Base-by-base conservation (phyloP, 306 rosid species). In the Medicago arabica region DNA sequence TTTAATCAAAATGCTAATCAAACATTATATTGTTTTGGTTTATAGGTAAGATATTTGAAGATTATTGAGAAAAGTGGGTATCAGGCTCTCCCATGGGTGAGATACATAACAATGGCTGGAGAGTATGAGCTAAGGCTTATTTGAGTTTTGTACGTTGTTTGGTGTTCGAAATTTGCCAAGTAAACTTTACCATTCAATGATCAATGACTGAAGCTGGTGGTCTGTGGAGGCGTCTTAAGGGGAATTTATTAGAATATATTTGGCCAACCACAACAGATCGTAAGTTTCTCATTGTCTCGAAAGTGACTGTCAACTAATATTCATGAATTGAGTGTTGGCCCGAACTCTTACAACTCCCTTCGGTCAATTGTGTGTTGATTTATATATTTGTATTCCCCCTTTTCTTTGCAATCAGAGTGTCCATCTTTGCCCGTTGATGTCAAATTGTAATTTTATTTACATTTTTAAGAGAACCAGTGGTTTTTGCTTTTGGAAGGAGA, bases 1-100 rank as follows among this genome's bases (percentile, higher is more conserved):
- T 58, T 31, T 21, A n/a, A 69, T 67, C 69, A 68, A 72, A 44
- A 17, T 36, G 44, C 61, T 47, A 47, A 65, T 67, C 49, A 54
- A 49, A 49, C 55, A 63, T 61, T 74, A 50, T 34, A 74, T 76
- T 74, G 17, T 38, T 54, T 21, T 78, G 84, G 55, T 82, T 77
- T 82, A 84, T 79, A 95, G 99, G 99, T 95, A 83, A 96, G 99
- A 67, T 95, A 95, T 82, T 74, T 95, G 91, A 95, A 95, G 97
- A 95, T 95, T 43, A 95, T 95, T 78, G 98, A 95, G 86, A 95
- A 95, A 87, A 95, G 99, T 73, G 99, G 99, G 70, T 92, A 95
- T 83, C 99, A 95, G 86, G 96, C 99, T 81, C 99, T 96, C 80
- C 99, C 99, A 61, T 96, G 99, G 99, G 99, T 96, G 86, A 92